Percentiles rank a stretch among this genome's conserved stretches.
Conservation (phyloP, 306 rosid genomes). For the Cicer pinnatifidum region DNA sequence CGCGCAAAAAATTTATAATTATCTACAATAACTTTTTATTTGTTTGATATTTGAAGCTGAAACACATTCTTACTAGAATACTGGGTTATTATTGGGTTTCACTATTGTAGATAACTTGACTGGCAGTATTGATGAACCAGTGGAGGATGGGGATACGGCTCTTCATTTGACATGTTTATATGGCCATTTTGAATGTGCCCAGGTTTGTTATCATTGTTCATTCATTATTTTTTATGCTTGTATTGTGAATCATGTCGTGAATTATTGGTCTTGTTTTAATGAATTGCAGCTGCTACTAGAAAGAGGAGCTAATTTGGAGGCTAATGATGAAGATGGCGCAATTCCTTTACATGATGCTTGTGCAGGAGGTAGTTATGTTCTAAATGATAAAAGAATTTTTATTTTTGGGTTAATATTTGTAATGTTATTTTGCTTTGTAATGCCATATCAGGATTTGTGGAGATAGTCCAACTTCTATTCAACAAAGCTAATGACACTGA, state of each 20-base stretch:
- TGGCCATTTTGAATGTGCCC: conserved; percentile 75
- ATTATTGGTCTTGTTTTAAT: conserved; percentile 32
- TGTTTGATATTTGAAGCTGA: neutral
- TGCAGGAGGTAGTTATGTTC: conserved; percentile 72
- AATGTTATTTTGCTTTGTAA: conserved; percentile 6
- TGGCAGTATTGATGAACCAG: conserved; percentile 85
- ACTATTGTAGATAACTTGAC: conserved; percentile 61
- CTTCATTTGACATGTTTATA: conserved; percentile 90
- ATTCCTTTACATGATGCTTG: conserved; percentile 94
- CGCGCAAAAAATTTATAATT: neutral
- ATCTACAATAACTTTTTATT: conserved; percentile 6
- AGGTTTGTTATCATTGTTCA: conserved; percentile 49
- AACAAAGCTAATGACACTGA: conserved; percentile 58
- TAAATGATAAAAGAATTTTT: neutral
- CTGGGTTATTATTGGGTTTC: neutral
- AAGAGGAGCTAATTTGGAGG: conserved; percentile 82
- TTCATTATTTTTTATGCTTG: neutral
- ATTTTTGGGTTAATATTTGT: neutral
- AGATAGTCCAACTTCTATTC: conserved; percentile 76
- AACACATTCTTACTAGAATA: conserved; percentile 11
- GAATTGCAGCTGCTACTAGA: conserved; percentile 75
- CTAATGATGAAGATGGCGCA: conserved; percentile 82
- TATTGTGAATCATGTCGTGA: neutral
- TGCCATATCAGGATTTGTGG: conserved; percentile 61
- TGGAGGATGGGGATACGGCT: conserved; percentile 94